Conservation (phyloP, 441 rosid genomes). For the Erodium texanum region DNA sequence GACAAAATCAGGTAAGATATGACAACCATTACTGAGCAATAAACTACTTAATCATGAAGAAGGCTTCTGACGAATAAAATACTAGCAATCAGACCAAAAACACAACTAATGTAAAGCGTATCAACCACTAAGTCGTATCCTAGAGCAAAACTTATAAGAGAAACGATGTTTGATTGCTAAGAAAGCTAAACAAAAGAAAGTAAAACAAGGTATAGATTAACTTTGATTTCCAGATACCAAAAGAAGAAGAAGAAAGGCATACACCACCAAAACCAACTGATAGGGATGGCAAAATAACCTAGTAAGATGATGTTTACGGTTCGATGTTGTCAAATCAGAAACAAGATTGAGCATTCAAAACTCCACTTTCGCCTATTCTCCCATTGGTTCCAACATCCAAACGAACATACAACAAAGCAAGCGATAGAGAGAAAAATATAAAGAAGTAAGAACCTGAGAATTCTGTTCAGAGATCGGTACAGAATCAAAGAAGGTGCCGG, state of each 20-base stretch:
- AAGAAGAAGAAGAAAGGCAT: background rate
- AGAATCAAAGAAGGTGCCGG: constrained; percentile 18
- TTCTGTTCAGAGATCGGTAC: background rate
- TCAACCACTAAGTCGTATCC: background rate
- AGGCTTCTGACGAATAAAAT: background rate
- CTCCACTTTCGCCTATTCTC: background rate
- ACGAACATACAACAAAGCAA: background rate
- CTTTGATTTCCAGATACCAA: background rate
- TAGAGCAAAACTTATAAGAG: background rate
- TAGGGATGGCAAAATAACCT: background rate
- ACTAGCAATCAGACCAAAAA: too few species aligned
- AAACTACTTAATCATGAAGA: background rate
- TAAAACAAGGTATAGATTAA: background rate
- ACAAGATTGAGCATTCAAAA: constrained; percentile 3
- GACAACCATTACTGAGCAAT: background rate
- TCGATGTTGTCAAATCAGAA: background rate
- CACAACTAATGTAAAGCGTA: background rate
- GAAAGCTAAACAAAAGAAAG: background rate
- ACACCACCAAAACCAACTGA: background rate
- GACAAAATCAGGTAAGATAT: background rate
- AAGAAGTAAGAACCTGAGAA: constrained; percentile 2
- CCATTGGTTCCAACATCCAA: constrained; percentile 17
- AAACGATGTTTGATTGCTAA: background rate
- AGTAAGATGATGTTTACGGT: background rate
- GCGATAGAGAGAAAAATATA: background rate